Evolutionary conservation across 768 basidiomycete species (phyloP).

Genomic region (Xerocomellus chrysenteron): DNA sequence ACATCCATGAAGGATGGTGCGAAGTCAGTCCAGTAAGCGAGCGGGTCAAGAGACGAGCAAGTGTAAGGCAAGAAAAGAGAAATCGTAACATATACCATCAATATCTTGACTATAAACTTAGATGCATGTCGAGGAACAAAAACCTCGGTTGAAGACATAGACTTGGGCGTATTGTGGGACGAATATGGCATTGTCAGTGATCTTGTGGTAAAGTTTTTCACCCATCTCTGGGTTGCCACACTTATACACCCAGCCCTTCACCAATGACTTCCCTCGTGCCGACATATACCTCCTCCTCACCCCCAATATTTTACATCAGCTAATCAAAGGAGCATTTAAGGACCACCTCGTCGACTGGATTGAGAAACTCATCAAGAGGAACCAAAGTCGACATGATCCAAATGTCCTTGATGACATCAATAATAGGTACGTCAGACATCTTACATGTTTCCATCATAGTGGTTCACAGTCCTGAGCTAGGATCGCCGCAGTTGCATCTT

Average conservation of each 20-base stretch:
- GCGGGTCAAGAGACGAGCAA: too few species aligned
- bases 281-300: constrained; percentile 28
- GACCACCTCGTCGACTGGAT: neutral
- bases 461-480: neutral
- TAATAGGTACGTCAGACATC: constrained; percentile 7
- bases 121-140: neutral
- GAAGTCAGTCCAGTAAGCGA: too few species aligned
- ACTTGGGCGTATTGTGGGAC: constrained; percentile 21
- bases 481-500: neutral
- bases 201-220: neutral
- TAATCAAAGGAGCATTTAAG: neutral
- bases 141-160: neutral
- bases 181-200: constrained; percentile 25
- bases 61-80: too few species aligned
- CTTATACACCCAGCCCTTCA: constrained; percentile 28
- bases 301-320: neutral
- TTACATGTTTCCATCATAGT: too few species aligned
- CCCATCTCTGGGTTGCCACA: too few species aligned
- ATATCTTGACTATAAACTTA: too few species aligned
- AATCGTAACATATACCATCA: too few species aligned
- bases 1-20: too few species aligned
- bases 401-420: constrained; percentile 32
- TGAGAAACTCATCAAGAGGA: neutral
- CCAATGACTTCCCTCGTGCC: constrained; percentile 27
- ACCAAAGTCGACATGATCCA: neutral